phyloP scores from a whole-genome alignment of 805 yeast genomes.

The Wickerhamiella qilinensis region DNA sequence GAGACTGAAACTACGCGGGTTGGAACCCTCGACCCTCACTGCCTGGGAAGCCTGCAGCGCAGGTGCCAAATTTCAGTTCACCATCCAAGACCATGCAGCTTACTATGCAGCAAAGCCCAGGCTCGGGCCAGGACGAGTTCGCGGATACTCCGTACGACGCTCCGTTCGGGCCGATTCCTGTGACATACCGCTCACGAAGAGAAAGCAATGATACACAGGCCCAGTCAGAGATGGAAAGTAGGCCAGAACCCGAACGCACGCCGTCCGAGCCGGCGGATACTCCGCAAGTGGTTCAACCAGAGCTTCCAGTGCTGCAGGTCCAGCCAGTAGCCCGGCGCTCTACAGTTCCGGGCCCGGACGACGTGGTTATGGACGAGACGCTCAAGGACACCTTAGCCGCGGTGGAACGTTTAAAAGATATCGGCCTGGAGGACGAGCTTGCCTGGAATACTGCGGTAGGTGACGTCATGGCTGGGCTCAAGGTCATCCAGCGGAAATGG shows the following conservation, averaged over 20 bases:
- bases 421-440: not conserved
- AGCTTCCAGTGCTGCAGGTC: too few species aligned
- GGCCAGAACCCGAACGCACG: not conserved
- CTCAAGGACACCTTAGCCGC: constrained; percentile 1
- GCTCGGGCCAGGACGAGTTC: constrained; percentile 3
- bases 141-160: constrained; percentile 6
- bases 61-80: too few species aligned
- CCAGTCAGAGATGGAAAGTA: not conserved
- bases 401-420: not conserved
- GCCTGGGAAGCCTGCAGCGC: too few species aligned
- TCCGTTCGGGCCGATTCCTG: constrained; percentile 6
- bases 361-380: constrained; percentile 5
- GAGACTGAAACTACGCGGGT: too few species aligned
- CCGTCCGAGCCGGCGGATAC: not conserved
- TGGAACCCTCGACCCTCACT: too few species aligned
- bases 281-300: not conserved
- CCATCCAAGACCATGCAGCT: too few species aligned
- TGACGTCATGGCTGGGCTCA: constrained; percentile 1
- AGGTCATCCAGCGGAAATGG: constrained; percentile 4
- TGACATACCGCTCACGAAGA: not conserved
- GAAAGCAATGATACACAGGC: not conserved
- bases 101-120: not conserved
- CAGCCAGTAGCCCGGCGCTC: not conserved
- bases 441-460: constrained; percentile 2
- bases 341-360: not conserved